Evolutionary conservation across 116 monocot species (phyloP).

Genomic region (Dioscorea cayenensis): DNA sequence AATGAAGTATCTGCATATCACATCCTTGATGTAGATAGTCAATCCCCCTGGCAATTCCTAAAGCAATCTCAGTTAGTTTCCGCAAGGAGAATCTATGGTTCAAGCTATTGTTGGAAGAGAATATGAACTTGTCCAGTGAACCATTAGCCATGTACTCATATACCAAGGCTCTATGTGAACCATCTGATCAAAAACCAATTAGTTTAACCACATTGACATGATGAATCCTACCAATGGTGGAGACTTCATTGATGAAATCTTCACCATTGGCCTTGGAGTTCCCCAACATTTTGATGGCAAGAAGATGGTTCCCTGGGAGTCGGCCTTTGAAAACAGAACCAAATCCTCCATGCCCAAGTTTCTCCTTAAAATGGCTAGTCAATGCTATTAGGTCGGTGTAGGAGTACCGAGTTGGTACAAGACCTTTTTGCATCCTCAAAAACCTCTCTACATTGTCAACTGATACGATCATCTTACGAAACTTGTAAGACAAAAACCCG

Average conservation of each 20-base stretch:
- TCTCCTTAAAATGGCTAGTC: constrained; percentile 27
- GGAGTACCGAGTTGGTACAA: too few relatives aligned
- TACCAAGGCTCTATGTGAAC: constrained; percentile 24
- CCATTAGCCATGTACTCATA: constrained; percentile 38
- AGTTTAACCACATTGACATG: constrained; percentile 34
- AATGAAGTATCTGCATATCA: constrained; percentile 1
- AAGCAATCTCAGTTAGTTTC: constrained; percentile 19
- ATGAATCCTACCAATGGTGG: constrained; percentile 47
- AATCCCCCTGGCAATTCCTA: background rate
- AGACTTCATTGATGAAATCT: constrained; percentile 37
- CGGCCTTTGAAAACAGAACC: constrained; percentile 38
- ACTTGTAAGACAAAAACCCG: constrained; percentile 8
- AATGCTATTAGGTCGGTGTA: too few relatives aligned
- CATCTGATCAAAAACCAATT: constrained; percentile 33
- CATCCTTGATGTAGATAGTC: background rate
- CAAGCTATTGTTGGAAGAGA: background rate
- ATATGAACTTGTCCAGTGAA: constrained; percentile 41
- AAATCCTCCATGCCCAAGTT: constrained; percentile 39
- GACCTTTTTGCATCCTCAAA: too few relatives aligned
- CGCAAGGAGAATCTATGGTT: background rate
- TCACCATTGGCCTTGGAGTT: constrained; percentile 24
- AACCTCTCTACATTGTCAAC: too few relatives aligned
- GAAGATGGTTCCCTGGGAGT: constrained; percentile 8
- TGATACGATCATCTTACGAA: background rate
- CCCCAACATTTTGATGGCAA: constrained; percentile 32